Conservation (phyloP, 2,329 filamentous ascomycete species). For the Macrophomina tecta region DNA sequence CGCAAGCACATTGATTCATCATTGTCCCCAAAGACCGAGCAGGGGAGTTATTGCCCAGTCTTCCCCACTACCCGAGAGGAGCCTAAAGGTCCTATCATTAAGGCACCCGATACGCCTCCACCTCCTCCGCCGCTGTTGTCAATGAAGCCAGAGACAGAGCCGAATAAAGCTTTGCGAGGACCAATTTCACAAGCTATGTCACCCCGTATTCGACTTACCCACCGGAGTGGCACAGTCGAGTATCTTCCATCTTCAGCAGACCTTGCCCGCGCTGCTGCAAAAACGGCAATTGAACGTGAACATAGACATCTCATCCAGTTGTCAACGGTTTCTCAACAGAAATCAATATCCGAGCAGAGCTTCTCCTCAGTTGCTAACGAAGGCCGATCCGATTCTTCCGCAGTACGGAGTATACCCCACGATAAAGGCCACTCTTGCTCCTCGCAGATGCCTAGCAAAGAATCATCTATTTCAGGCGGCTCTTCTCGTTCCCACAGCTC, state of each 20-base stretch:
- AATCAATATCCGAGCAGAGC: not conserved
- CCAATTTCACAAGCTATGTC: not conserved
- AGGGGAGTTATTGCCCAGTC: not conserved
- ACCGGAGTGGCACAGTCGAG: not conserved
- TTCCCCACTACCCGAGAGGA: not conserved
- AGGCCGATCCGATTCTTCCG: not conserved
- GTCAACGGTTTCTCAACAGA: not conserved
- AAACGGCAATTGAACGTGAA: not conserved
- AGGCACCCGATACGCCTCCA: conserved; percentile 10
- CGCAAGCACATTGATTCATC: not conserved
- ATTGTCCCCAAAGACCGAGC: not conserved
- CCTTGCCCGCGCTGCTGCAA: not conserved
- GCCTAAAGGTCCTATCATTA: not conserved
- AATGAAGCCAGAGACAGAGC: not conserved
- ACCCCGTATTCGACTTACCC: not conserved
- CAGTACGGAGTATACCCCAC: too few relatives aligned
- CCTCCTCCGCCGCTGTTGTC: conserved; percentile 18
- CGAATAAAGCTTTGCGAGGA: not conserved
- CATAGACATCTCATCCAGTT: not conserved
- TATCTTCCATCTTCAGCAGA: not conserved
- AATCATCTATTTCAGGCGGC: not conserved
- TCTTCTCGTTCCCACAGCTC: not conserved
- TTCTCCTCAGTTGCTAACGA: not conserved
- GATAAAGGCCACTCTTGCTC: not conserved
- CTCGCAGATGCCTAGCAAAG: not conserved